These are phyloP conservation scores for Glonium stellatum DNA, from an alignment of 495 filamentous ascomycete genomes.

Conservation along the genomic window DNA sequence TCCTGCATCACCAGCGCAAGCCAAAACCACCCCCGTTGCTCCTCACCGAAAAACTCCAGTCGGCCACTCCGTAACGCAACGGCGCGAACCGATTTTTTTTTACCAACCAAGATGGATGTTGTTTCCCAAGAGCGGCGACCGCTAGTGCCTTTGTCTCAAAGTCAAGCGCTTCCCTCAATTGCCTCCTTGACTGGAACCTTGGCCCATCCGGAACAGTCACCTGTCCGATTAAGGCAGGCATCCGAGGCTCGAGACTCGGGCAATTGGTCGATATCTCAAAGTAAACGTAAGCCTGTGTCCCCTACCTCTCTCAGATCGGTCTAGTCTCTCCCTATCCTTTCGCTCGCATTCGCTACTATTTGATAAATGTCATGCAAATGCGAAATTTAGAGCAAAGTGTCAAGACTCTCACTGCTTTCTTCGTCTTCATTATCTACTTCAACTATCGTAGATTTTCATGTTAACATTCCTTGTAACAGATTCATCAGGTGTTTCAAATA, in stretches of 20 bases:
- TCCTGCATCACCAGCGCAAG: conserved; percentile 7
- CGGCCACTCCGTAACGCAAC: conserved; percentile 11
- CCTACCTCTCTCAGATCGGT: not conserved
- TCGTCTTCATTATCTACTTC: not conserved
- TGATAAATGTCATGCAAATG: not conserved
- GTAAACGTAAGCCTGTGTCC: conserved; percentile 28
- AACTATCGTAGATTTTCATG: not conserved
- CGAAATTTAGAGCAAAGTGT: not conserved
- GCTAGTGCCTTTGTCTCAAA: conserved; percentile 18
- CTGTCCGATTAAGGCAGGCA: conserved; percentile 19
- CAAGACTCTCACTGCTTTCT: not conserved
- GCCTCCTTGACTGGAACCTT: conserved; percentile 23
- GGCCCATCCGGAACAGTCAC: conserved; percentile 22
- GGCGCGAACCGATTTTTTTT: conserved; percentile 2
- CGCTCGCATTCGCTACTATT: not conserved
- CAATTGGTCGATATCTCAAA: conserved; percentile 33
- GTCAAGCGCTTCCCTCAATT: conserved; percentile 28
- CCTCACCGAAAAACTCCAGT: not conserved
- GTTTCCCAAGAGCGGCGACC: conserved; percentile 15
- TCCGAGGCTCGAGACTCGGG: conserved; percentile 31
- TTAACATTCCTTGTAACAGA: conserved; percentile 27
- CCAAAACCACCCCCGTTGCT: not conserved
- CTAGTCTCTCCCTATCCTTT: not conserved
- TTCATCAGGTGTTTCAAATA: conserved; percentile 35
- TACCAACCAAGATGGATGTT: conserved; percentile 14